Evolutionary conservation across 768 basidiomycete species (phyloP).

Genomic region (Tulasnella sp.): DNA sequence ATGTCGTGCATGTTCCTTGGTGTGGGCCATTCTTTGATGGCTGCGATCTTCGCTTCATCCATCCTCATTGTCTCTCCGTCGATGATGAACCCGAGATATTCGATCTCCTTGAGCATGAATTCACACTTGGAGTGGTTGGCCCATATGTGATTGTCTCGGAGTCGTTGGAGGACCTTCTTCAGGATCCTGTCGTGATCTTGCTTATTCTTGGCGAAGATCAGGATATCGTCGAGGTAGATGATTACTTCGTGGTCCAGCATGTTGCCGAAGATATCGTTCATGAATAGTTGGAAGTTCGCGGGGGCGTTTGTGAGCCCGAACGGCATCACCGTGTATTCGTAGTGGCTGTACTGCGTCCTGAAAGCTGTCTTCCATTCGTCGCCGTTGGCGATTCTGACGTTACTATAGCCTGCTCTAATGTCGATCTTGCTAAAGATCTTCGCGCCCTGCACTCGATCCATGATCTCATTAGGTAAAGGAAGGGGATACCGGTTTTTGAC

Average conservation of each 20-base stretch:
- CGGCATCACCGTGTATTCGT: slow-evolving; percentile 21
- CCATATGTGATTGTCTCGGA: background rate
- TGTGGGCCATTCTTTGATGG: slow-evolving; percentile 18
- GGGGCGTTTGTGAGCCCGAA: slow-evolving; percentile 24
- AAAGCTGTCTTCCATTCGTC: slow-evolving; percentile 31
- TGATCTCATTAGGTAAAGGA: slow-evolving; percentile 15
- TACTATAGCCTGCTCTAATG: slow-evolving; percentile 21
- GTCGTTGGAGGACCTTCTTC: slow-evolving; percentile 4
- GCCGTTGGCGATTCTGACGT: slow-evolving; percentile 21
- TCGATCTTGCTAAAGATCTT: slow-evolving; percentile 23
- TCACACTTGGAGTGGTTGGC: background rate
- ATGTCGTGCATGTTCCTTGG: slow-evolving; percentile 18
- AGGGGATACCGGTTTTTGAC: slow-evolving; percentile 20
- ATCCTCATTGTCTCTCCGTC: slow-evolving; percentile 15
- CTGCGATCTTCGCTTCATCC: slow-evolving; percentile 10
- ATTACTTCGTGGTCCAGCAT: slow-evolving; percentile 18
- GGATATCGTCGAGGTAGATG: slow-evolving; percentile 23
- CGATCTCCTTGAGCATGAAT: background rate
- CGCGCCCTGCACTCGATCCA: slow-evolving; percentile 17
- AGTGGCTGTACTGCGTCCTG: slow-evolving; percentile 21
- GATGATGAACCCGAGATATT: slow-evolving; percentile 12
- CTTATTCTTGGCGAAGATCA: slow-evolving; percentile 12
- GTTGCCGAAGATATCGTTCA: slow-evolving; percentile 21
- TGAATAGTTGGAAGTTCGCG: slow-evolving; percentile 21
- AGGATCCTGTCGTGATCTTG: slow-evolving; percentile 14